Conservation (phyloP, 2,329 filamentous ascomycete species). For the Bipolaris victoriae region DNA sequence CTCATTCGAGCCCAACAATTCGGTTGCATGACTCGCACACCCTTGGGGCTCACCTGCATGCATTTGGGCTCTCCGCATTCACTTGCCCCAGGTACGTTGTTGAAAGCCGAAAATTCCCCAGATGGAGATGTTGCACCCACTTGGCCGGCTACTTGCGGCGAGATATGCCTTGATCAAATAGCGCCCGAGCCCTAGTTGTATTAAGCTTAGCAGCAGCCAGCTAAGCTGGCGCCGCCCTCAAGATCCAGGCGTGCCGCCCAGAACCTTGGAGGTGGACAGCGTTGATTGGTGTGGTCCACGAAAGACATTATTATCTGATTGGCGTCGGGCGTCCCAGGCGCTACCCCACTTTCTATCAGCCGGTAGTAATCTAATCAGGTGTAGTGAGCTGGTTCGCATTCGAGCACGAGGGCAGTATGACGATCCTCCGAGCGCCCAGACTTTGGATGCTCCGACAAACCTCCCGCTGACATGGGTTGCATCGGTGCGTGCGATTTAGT, state of each 20-base stretch:
- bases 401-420: neutral
- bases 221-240: neutral
- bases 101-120: neutral
- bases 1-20: neutral
- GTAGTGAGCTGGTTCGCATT: constrained; percentile 3
- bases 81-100: neutral
- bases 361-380: too few species aligned
- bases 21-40: neutral
- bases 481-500: neutral
- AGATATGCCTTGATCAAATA: neutral
- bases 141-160: neutral
- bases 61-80: neutral
- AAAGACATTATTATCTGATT: too few species aligned
- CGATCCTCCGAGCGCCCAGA: constrained; percentile 1
- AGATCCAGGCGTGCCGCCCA: constrained; percentile 5
- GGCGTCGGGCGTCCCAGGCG: too few species aligned
- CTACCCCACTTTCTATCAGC: too few species aligned
- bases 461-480: constrained; percentile 10
- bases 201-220: constrained; percentile 1
- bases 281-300: too few species aligned
- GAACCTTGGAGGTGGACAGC: neutral
- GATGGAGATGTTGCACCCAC: neutral
- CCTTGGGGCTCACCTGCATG: neutral
- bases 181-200: neutral
- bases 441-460: constrained; percentile 20